phyloP scores from a whole-genome alignment of 257 asterid species.

The Solanum tarijense region DNA sequence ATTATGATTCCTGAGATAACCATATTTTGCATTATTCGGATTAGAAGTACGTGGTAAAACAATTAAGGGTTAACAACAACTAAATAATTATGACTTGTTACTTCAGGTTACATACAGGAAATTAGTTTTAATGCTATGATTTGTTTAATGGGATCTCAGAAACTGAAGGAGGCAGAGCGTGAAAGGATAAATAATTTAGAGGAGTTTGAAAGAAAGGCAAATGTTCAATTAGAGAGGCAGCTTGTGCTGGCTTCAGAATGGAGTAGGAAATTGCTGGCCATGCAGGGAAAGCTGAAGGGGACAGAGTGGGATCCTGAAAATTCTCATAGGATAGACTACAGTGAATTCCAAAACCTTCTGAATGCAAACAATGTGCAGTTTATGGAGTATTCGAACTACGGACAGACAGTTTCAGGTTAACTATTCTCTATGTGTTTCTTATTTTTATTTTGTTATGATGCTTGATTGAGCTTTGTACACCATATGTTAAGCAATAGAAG shows the following conservation, averaged over 20 bases:
- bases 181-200: conserved; percentile 56
- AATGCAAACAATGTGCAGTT: conserved; percentile 75
- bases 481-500: not conserved
- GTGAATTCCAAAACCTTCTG: conserved; percentile 83
- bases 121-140: conserved; percentile 17
- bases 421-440: not conserved
- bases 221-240: conserved; percentile 94
- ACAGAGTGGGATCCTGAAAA: conserved; percentile 89
- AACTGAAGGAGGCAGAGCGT: conserved; percentile 75
- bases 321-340: conserved; percentile 67
- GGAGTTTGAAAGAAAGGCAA: conserved; percentile 85
- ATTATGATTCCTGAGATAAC: not conserved
- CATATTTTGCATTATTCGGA: not conserved
- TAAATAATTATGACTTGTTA: not conserved
- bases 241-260: conserved; percentile 93
- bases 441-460: not conserved
- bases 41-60: not conserved
- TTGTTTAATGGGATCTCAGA: conserved; percentile 49
- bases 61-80: not conserved
- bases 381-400: conserved; percentile 95
- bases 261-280: conserved; percentile 77
- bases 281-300: conserved; percentile 85
- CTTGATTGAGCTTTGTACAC: not conserved
- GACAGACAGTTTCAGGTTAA: conserved; percentile 87
- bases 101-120: not conserved